Base-by-base conservation (phyloP, 768 basidiomycete species). In the Boletus vinaceobasis region DNA sequence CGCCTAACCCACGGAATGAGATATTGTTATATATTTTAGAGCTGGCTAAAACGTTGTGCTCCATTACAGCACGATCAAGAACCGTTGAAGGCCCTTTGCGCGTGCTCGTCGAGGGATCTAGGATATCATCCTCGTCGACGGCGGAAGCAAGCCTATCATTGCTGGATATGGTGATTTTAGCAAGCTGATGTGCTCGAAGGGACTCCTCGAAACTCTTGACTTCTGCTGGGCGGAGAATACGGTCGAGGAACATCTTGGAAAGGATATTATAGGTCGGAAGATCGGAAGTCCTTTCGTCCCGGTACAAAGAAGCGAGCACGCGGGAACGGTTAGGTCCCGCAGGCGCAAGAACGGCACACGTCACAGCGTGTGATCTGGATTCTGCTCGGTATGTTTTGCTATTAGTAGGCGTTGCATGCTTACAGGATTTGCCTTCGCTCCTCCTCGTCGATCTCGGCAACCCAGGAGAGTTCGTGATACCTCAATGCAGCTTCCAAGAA, bases 1-100 rank as follows among this genome's bases (percentile, higher is more conserved):
- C 84, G 21, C 97, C 97, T 10, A 98, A 74, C n/a, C 96, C 97
- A 27, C 82, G 77, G 73, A 98, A 98, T 27, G 93, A 91, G 74
- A 99, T 97, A 64, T 98, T 98, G 69, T 92, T 93, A 70, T 98
- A 99, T 48, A 98, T 93, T 65, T 94, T 92, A 4, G 94, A 96
- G 70, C 93, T 94, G 5, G 95, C 93, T 57, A 98, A 83, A 10
- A 99, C 79, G 71, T 99, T 99, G 74, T 99, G 97, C 69, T 99
- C 97, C 88, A 98, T 92, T 43, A 99, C 94, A 7, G 97, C 97
- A 43, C 95, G 84, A 70, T 98, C 97, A 40, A 99, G 80, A 19
- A 99, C 95, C 10, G 95, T 98, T 7, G 92, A 87, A 4, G 97
- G 96, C 1, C 94, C 96, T 39, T 88, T 92, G 58, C 94, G 82